Evolutionary conservation across 108 stramenopile genomes (phyloP).

Genomic region (Parietichytrium sp.): DNA sequence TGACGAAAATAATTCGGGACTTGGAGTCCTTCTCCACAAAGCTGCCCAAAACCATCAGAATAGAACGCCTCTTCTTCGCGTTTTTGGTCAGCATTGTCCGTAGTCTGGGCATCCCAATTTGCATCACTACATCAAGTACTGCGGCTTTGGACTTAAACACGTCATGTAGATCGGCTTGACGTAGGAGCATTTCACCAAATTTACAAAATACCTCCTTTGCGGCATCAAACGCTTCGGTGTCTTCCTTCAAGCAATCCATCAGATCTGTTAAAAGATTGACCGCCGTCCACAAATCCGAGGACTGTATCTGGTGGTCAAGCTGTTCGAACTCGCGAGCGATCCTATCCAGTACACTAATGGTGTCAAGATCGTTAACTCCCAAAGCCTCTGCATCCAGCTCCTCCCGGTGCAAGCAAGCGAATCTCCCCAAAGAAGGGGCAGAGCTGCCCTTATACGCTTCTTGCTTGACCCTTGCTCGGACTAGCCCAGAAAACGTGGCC

Average conservation of each 20-base stretch:
- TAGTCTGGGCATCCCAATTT: not conserved
- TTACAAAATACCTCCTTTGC: not conserved
- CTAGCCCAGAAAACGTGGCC: no score
- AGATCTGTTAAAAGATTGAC: not conserved
- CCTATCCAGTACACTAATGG: no score
- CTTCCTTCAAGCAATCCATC: not conserved
- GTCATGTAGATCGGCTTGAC: not conserved
- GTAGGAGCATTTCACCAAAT: not conserved
- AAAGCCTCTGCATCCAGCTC: no score
- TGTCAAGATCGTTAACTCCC: no score
- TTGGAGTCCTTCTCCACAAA: not conserved
- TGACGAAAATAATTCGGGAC: not conserved
- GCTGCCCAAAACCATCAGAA: not conserved
- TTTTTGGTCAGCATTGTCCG: not conserved
- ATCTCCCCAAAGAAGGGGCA: no score
- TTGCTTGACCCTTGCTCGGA: no score
- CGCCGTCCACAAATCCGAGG: not conserved
- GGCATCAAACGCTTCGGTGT: not conserved
- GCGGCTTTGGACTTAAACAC: not conserved
- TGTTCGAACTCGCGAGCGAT: no score
- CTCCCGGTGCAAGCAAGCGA: no score
- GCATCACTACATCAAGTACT: not conserved
- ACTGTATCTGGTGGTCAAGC: not conserved
- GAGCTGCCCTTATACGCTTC: no score
- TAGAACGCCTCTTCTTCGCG: not conserved